These are phyloP conservation scores for Fomitiporia mediterranea DNA, from an alignment of 1,284 basidiomycete species.

Conservation along the genomic window DNA sequence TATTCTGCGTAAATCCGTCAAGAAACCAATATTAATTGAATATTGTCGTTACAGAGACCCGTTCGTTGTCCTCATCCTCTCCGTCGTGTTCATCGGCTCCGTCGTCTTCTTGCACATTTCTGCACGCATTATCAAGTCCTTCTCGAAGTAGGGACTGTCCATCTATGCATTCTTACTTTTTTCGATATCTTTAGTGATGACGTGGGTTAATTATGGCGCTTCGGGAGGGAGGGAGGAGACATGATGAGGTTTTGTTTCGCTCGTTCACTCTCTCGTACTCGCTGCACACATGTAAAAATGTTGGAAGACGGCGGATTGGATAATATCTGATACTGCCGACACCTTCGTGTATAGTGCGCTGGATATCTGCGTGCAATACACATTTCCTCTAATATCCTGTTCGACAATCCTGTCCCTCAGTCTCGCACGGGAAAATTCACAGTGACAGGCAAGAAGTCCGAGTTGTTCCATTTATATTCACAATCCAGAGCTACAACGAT, in stretches of 20 bases:
- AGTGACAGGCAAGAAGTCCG: background rate
- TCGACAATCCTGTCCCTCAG: too few species aligned
- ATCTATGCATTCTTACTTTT: background rate
- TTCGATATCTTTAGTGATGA: background rate
- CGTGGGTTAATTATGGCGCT: too few species aligned
- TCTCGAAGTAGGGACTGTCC: conserved; percentile 64
- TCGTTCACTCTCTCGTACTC: background rate
- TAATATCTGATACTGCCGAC: too few species aligned
- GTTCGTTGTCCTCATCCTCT: conserved; percentile 95
- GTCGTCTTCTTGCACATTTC: conserved; percentile 99
- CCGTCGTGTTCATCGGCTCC: conserved; percentile 95
- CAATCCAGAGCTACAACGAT: background rate
- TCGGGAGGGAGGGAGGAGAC: background rate
- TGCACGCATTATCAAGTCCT: conserved; percentile 88
- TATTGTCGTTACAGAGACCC: conserved; percentile 67
- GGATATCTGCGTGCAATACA: too few species aligned
- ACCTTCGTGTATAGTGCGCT: too few species aligned
- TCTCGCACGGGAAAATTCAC: too few species aligned
- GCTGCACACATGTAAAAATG: background rate
- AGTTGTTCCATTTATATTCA: background rate
- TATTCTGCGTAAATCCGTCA: background rate
- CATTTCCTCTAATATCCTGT: too few species aligned
- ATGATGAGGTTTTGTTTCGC: background rate
- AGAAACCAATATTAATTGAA: background rate
- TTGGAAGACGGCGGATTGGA: too few species aligned